A percentile compares a stretch with the other conserved stretches of the same genome.
phyloP scores from a whole-genome alignment of 352 stramenopile genomes.

The Blastocystis sp. region DNA sequence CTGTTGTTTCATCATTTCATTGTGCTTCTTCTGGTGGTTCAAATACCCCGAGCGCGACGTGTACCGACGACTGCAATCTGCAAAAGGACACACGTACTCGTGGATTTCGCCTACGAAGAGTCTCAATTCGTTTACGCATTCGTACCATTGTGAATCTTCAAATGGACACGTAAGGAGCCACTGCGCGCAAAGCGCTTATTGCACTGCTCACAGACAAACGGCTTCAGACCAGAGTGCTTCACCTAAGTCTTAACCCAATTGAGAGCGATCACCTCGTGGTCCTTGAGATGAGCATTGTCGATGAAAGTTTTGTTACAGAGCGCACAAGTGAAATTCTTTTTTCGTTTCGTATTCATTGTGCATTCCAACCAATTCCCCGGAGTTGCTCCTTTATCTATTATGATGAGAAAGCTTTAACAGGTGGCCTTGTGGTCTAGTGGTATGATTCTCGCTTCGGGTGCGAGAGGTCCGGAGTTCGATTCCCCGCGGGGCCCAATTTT shows the following conservation, averaged over 20 bases:
- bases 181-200: slow-evolving; percentile 51
- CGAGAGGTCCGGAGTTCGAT: slow-evolving; percentile 57
- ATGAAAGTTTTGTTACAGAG: slow-evolving; percentile 48
- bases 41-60: slow-evolving; percentile 33
- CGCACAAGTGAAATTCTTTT: slow-evolving; percentile 49
- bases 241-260: background rate
- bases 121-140: background rate
- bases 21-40: slow-evolving; percentile 51
- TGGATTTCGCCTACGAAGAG: background rate
- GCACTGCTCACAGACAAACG: slow-evolving; percentile 34
- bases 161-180: slow-evolving; percentile 33
- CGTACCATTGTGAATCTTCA: slow-evolving; percentile 18
- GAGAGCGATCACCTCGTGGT: background rate
- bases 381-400: background rate
- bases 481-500: slow-evolving; percentile 54
- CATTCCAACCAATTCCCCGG: background rate
- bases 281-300: slow-evolving; percentile 48
- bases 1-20: slow-evolving; percentile 7
- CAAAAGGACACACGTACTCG: slow-evolving; percentile 25
- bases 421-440: slow-evolving; percentile 55
- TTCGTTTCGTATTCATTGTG: slow-evolving; percentile 20
- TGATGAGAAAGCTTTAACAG: background rate
- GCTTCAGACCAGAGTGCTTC: slow-evolving; percentile 37
- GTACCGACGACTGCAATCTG: slow-evolving; percentile 13
- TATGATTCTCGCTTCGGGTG: slow-evolving; percentile 57